Evolutionary conservation across 1,284 basidiomycete species (phyloP), one percentile per base, ranked within the genome.

Genomic region (Malassezia globosa): DNA sequence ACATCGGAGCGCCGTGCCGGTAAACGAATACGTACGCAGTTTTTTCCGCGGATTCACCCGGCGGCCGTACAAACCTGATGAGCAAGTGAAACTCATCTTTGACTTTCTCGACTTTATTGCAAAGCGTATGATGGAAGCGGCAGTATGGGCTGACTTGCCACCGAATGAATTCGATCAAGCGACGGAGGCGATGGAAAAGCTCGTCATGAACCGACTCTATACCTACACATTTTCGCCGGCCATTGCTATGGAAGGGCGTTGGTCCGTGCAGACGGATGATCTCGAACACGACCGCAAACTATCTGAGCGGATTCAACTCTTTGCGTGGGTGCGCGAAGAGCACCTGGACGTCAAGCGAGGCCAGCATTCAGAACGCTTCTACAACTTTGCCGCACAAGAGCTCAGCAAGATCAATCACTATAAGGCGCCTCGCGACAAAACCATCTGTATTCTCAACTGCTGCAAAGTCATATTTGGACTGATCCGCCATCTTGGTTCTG

Each of bases 381-480:
- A 95, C 49, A 82, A 87, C 74, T 96, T 96, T 71, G 90, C 90
- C 0, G 81, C 88, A 66, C 86, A 92, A 79, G 67, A 70, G 41
- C 76, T 97, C 38, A 74, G 88, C 64, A 97, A 95, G 77, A 85
- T 97, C 61, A 96, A 95, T 69, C 88, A 95, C 72, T 97, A 96
- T 77, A 96, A 96, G 72, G 92, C 92, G 18, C 92, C 92, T 8
- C 78, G 92, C 38, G 92, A 97, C 74, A 97, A 97, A 75, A 77
- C 96, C 55, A 97, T 97, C 54, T 97, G 94, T 74, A 85, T 97
- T 39, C 76, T 97, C 40, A 97, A 97, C 69, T 87, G 82, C 74
- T 97, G 90, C 81, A 97, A 97, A 76, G 89, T 97, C 73, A 96
- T 97, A 66, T 97, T 95, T 72, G 92, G 92, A 42, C 75, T 95